Evolutionary conservation across 257 asterid genomes (phyloP), one percentile per base, ranked within the genome.

Genomic region (Lavandula angustifolia): DNA sequence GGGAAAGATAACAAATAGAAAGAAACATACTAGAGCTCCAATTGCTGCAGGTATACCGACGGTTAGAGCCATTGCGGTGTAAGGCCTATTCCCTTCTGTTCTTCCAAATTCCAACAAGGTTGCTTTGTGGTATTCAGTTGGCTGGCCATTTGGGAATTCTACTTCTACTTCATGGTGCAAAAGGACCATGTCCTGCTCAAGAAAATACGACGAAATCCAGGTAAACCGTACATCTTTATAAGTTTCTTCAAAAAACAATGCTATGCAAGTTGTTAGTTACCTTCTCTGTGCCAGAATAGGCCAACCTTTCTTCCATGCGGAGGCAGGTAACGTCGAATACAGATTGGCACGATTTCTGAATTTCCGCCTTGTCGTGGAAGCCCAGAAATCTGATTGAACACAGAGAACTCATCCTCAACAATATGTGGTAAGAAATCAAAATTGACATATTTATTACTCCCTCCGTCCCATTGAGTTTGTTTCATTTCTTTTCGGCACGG

Each of bases 41-140:
- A 84, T 89, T 76, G 98, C 98, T 22, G 84, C 95, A 34, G 97
- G 97, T 69, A 92, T 87, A 66, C 97, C 99, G 17, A 89, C 99
- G 12, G 97, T 89, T 35, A 87, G 79, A 59, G 99, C 89, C 97
- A 92, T 92, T 18, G 99, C 96, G 0, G 89, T 83, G 69, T 83
- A 79, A 4, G 83, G 44, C 29, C 78, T 87, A 54, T 66, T 88
- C 9, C 77, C 78, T 13, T 66, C 78, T 6, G 63, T 82, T 64
- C 82, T 92, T 6, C 98, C 97, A 3, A 84, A 80, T 79, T 84
- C 98, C 67, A 92, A 70, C 32, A 92, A 72, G 0, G 99, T 92
- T 41, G 92, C 91, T 64, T 78, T 75, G 66, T 87, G 91, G 66
- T 73, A 79, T 75, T 89, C 88, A 27, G 72, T 69, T n/a, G 82